These are phyloP conservation scores for Medakamo hakoo DNA, from an alignment of 139 green algal genomes.

Conservation along the genomic window DNA sequence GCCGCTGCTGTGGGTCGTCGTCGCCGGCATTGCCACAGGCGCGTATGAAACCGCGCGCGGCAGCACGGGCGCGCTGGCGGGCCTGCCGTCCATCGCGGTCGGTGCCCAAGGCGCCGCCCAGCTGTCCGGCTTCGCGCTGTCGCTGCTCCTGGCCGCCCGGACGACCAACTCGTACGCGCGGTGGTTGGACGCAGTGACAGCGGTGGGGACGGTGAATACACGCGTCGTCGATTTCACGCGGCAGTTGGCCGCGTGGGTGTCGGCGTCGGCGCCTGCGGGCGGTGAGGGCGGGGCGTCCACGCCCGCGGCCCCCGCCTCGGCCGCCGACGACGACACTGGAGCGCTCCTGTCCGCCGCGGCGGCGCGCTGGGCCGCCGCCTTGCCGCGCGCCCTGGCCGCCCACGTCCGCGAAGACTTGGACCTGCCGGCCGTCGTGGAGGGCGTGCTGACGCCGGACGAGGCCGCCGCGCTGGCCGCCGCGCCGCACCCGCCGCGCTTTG, in stretches of 20 bases:
- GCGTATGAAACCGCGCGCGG: neutral
- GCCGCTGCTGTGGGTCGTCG: neutral
- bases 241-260: neutral
- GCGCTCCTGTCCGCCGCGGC: neutral
- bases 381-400: neutral
- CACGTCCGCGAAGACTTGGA: neutral
- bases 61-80: too few species aligned
- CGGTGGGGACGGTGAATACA: neutral
- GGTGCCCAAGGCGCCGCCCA: neutral
- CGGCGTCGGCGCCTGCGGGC: neutral
- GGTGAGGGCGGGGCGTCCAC: too few species aligned
- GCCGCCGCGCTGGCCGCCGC: slow-evolving; percentile 5
- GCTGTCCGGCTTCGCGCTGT: slow-evolving; percentile 13
- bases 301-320: too few species aligned
- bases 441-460: slow-evolving; percentile 9
- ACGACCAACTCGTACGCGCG: neutral
- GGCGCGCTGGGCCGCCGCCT: neutral
- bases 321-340: too few species aligned
- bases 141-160: slow-evolving; percentile 19
- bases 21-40: neutral
- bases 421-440: neutral
- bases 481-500: slow-evolving; percentile 15
- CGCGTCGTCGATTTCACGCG: neutral
- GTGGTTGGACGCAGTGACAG: neutral
- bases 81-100: neutral